Base-by-base conservation (phyloP, 352 stramenopile genomes). In the Elongisporangium anandrum region DNA sequence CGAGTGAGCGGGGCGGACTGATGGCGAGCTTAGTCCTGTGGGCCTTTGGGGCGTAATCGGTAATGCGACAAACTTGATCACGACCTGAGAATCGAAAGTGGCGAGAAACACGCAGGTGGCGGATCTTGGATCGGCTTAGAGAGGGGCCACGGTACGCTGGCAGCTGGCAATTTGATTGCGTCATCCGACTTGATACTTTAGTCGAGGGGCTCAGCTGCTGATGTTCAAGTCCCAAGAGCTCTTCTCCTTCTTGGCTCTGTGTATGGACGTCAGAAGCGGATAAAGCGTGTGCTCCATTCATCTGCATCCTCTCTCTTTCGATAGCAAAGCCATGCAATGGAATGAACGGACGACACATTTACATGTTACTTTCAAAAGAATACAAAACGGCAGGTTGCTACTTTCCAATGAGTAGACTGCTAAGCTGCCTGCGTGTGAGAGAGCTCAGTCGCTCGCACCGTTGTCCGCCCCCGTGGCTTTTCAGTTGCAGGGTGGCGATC, bases 381-480 rank as follows among this genome's bases (percentile, higher is more conserved):
- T 53, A 53, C 49, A 53, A 53, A 53, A 26, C 22, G 19, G 17
- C 39, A 51, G 39, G 19, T 49, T 63, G 38, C 58, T 50, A 63
- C 52, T 63, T 63, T 63, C 58, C 58, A 63, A 53, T 22, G 58
- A 63, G 58, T 50, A 63, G 58, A 48, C 59, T 53, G 19, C 16
- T 13, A 26, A 53, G 49, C 19, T 53, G 34, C 34, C 34, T 45
- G 34, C 9, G 10, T 45, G 34, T 7, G 34, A 9, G 10, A 45
- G 34, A 45, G 34, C 34, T 38, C 26, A 38, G 26, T 2, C 6
- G 7, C 3, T 45, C 10, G 34, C 34, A 45, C 1, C 34, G 34
- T 45, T 6, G 34, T 45, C 34, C 34, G 34, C 34, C 34, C 17
- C 34, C 12, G 13, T 45, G 34, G 34, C 34, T 45, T 39, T 29